Conservation (phyloP, 2,329 filamentous ascomycete species). For the Penicillium expansum region DNA sequence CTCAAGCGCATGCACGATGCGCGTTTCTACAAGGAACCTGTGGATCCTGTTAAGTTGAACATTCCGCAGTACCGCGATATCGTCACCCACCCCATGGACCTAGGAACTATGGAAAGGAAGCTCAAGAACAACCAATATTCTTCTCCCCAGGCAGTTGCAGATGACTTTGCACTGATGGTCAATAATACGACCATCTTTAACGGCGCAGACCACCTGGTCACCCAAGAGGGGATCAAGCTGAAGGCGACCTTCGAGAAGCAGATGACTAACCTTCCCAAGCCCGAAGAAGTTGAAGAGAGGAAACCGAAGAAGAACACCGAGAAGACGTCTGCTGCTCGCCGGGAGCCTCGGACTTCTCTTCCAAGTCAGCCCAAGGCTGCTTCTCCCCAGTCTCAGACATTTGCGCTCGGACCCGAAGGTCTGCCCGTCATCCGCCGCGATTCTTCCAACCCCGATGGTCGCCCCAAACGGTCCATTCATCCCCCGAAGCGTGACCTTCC, state of each 20-base stretch:
- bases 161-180: conserved; percentile 74
- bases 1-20: conserved; percentile 85
- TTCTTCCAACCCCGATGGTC: conserved; percentile 71
- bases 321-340: conserved; percentile 46
- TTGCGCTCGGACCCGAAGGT: conserved; percentile 74
- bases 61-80: conserved; percentile 72
- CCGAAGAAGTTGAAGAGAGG: conserved; percentile 62
- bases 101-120: conserved; percentile 76
- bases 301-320: conserved; percentile 48
- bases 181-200: conserved; percentile 81
- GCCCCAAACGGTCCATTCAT: conserved; percentile 91
- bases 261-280: conserved; percentile 58
- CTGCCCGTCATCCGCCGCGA: conserved; percentile 81
- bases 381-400: conserved; percentile 54
- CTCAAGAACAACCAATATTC: conserved; percentile 69
- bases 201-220: conserved; percentile 70
- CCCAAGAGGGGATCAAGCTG: conserved; percentile 63
- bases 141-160: conserved; percentile 68
- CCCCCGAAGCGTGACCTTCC: conserved; percentile 91
- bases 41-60: conserved; percentile 69
- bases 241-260: conserved; percentile 59
- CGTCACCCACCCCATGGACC: conserved; percentile 78
- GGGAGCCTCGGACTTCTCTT: conserved; percentile 48
- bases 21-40: conserved; percentile 70
- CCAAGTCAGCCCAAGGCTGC: conserved; percentile 37